These are phyloP conservation scores for Tephrocybe sp. DNA, from an alignment of 768 basidiomycete genomes.

Conservation along the genomic window DNA sequence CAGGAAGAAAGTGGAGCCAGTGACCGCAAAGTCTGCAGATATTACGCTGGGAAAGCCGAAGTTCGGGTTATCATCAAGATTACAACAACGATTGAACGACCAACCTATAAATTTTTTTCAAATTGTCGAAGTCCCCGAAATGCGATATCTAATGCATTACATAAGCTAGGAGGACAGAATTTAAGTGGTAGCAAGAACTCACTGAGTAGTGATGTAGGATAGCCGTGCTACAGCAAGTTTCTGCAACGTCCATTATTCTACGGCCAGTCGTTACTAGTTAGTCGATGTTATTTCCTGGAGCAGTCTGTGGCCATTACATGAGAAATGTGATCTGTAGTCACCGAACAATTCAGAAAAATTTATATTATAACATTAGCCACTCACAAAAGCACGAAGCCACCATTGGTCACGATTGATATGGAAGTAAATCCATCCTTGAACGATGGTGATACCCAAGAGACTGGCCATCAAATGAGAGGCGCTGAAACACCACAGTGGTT, in stretches of 20 bases:
- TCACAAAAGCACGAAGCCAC: conserved; percentile 11
- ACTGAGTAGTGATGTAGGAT: conserved; percentile 17
- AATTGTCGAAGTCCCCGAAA: not conserved
- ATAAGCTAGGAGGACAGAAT: not conserved
- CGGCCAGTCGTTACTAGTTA: not conserved
- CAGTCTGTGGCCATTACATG: too few relatives aligned
- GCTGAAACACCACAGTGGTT: not conserved
- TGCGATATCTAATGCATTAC: not conserved
- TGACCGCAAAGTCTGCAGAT: not conserved
- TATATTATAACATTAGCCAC: not conserved
- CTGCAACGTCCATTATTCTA: conserved; percentile 13
- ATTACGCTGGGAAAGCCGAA: too few relatives aligned
- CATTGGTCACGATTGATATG: conserved; percentile 12
- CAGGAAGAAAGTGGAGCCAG: conserved; percentile 4
- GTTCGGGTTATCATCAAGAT: too few relatives aligned
- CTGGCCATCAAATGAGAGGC: not conserved
- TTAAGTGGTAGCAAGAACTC: not conserved
- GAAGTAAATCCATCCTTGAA: conserved; percentile 14
- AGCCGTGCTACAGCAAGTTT: conserved; percentile 14
- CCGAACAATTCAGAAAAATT: not conserved
- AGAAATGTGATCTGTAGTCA: conserved; percentile 6
- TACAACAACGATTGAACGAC: not conserved
- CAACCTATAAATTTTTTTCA: not conserved
- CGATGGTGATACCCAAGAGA: conserved; percentile 12
- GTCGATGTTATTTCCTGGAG: too few relatives aligned